Evolutionary conservation across 768 basidiomycete genomes (phyloP), one percentile per base, ranked within the genome.

Genomic region (Tricholoma hemisulphureum): DNA sequence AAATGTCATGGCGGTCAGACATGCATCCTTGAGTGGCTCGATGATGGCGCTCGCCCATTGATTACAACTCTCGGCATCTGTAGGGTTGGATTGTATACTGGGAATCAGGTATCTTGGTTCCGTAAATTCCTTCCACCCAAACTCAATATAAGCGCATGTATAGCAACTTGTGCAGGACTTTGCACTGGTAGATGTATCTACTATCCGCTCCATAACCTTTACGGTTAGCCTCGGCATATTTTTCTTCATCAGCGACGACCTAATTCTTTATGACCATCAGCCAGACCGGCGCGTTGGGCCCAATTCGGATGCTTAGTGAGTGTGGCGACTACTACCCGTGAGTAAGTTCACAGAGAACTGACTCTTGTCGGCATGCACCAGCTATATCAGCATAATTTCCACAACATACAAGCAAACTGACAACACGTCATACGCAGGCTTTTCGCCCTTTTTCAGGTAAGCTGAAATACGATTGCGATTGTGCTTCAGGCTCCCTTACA

Each of bases 341-440:
- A 3, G 18, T 57, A 16, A 31, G 31, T 55, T 45, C 8, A n/a
- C n/a, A 35, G 18, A 3, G 24, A 21, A 26, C 48, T 56, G 11
- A 59, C 43, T 18, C 10, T 48, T 10, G 23, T 18, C 9, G 46
- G 16, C 29, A 34, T 58, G 18, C 28, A 35, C 46, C 48, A 91
- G 88, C 62, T 90, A 89, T 69, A 67, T 91, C 59, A 79, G 79
- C 58, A 84, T 91, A 64, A 78, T 69, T 24, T 81, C 79, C 3
- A 74, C 64, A 21, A 65, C 63, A 7, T 62, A 70, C 23, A 68
- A 68, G 48, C 58, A 57, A 51, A 76, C 73, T 37, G 70, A 66
- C 31, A 71, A 58, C 26, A 52, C 43, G 2, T 58, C 63, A 1
- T 83, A 82, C 55, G 57, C 57, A 0, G 73, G 68, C 23, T 87